Evolutionary conservation across 805 yeast species (phyloP).

Genomic region (Metschnikowia rubicola): DNA sequence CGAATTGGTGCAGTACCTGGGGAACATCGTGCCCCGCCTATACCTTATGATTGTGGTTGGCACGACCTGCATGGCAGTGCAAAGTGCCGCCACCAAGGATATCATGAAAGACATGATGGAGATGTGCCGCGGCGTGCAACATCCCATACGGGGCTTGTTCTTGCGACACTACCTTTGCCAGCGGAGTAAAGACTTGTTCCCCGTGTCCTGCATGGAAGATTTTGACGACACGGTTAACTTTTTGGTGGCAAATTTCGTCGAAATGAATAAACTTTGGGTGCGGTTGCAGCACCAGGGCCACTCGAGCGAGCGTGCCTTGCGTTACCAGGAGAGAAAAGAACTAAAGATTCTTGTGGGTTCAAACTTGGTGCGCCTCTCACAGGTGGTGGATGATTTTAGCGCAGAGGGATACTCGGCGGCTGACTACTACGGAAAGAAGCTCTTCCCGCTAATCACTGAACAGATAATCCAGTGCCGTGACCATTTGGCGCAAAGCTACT

Average conservation of each 20-base stretch:
- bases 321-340: slow-evolving; percentile 80
- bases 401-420: slow-evolving; percentile 32
- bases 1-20: slow-evolving; percentile 92
- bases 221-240: slow-evolving; percentile 72
- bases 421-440: slow-evolving; percentile 41
- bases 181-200: slow-evolving; percentile 66
- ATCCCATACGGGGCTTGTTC: slow-evolving; percentile 89
- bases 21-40: slow-evolving; percentile 86
- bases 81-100: slow-evolving; percentile 77
- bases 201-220: slow-evolving; percentile 36
- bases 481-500: slow-evolving; percentile 85
- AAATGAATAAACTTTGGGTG: slow-evolving; percentile 98
- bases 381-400: slow-evolving; percentile 70
- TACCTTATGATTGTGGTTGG: slow-evolving; percentile 96
- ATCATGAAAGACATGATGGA: slow-evolving; percentile 95
- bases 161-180: slow-evolving; percentile 86
- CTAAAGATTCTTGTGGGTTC: slow-evolving; percentile 90
- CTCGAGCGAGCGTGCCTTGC: slow-evolving; percentile 69
- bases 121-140: slow-evolving; percentile 96
- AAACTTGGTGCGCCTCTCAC: slow-evolving; percentile 83
- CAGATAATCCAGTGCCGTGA: slow-evolving; percentile 93
- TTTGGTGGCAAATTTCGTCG: slow-evolving; percentile 82
- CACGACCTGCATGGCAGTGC: slow-evolving; percentile 74
- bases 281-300: slow-evolving; percentile 95
- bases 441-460: slow-evolving; percentile 78